Evolutionary conservation across 1,139 yeast species (phyloP), one percentile per base, ranked within the genome.

Genomic region (Scheffersomyces insectosa): DNA sequence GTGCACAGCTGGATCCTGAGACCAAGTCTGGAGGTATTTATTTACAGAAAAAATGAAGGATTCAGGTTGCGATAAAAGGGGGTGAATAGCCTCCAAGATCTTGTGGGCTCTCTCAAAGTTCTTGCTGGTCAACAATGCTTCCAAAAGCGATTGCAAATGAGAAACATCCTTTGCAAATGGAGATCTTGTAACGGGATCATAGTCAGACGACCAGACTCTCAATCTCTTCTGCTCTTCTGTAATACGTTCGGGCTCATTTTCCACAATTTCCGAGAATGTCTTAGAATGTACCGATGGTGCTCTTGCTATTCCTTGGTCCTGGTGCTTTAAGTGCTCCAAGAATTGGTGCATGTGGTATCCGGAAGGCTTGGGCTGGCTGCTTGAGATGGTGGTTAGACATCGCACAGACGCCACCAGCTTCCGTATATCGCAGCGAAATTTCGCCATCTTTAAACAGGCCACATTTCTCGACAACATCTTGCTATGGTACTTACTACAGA

Each of bases 111-210:
- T 73, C 29, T 76, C 79, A 53, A 79, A 80, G 57, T 88, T 87
- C 42, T 77, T 78, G 29, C 88, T 77, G 37, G 82, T 78, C 33
- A 91, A 61, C 52, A 95, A 85, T 0, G 96, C 96, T 56, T 89
- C 96, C 33, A 89, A 70, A 30, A 90, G 65, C 1, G 93, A 79
- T 80, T 89, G 88, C 13, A 87, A 69, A 56, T 86, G 88, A 41
- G 77, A 70, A 29, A 82, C 78, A 47, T 83, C 86, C 54, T 77
- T 77, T 3, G 82, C 77, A 52, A 73, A 75, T 0, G 79, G 75
- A 33, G 77, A 69, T 36, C 76, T 57, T 28, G 70, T 57, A 3
- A 71, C 78, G 2, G 76, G 66, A 43, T 73, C 78, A 50, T 70
- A 70, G 33, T 62, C 66, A 5, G 76, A 70, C 10, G 72, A 59